A percentile compares a stretch with the other conserved stretches of the same genome.
phyloP scores from a whole-genome alignment of 805 yeast species.

The Candida boidinii region DNA sequence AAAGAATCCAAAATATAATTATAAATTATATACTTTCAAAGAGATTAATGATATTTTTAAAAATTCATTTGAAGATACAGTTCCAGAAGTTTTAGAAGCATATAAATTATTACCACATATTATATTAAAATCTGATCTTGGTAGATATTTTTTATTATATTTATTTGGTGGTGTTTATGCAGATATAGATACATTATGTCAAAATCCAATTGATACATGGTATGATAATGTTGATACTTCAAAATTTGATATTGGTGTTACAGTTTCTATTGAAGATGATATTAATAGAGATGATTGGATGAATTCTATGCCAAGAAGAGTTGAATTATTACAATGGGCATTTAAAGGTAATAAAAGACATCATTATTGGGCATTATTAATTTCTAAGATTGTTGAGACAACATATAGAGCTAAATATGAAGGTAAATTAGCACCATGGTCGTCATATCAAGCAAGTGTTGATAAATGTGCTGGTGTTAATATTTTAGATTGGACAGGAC shows the following conservation, averaged over 20 bases:
- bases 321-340: constrained; percentile 93
- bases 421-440: constrained; percentile 13
- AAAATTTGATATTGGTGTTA: constrained; percentile 46
- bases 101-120: constrained; percentile 65
- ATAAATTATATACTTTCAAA: constrained; percentile 58
- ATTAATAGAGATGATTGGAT: constrained; percentile 87
- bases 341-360: constrained; percentile 80
- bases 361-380: constrained; percentile 69
- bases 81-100: constrained; percentile 70
- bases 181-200: constrained; percentile 71
- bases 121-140: constrained; percentile 81
- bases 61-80: constrained; percentile 43
- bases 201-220: constrained; percentile 68
- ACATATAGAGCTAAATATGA: constrained; percentile 42
- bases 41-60: constrained; percentile 37
- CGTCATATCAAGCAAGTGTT: constrained; percentile 20
- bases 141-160: constrained; percentile 70
- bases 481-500: constrained; percentile 88
- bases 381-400: constrained; percentile 63
- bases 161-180: constrained; percentile 87
- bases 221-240: constrained; percentile 27
- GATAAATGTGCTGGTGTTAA: constrained; percentile 55
- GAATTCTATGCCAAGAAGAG: constrained; percentile 75
- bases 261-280: constrained; percentile 86
- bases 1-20: constrained; percentile 51